Conservation (phyloP, 768 basidiomycete species). For the Pilatotrama ljubarskyi region DNA sequence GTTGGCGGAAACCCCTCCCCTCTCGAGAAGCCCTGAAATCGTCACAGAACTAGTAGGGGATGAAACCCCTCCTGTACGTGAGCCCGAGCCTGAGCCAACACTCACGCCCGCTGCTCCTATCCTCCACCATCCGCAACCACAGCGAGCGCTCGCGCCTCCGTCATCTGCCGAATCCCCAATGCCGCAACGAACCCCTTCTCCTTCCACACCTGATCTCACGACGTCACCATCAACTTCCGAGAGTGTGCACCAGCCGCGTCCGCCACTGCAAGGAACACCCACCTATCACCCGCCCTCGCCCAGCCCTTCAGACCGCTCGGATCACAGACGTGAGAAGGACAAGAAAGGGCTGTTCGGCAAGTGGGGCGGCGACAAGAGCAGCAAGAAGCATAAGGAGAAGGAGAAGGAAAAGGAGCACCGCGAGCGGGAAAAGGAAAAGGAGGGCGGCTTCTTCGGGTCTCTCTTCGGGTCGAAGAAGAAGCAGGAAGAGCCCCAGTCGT, state of each 20-base stretch:
- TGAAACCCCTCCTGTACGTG: neutral
- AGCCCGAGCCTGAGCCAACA: conserved; percentile 7
- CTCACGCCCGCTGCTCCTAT: conserved; percentile 8
- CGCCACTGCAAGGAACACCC: conserved; percentile 29
- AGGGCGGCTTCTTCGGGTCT: conserved; percentile 88
- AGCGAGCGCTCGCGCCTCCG: conserved; percentile 50
- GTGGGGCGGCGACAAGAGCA: conserved; percentile 66
- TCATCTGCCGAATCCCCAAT: conserved; percentile 38
- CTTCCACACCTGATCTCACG: conserved; percentile 29
- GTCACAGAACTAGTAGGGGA: neutral
- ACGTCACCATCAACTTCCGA: conserved; percentile 15
- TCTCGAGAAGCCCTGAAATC: conserved; percentile 23
- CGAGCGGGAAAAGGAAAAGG: conserved; percentile 62
- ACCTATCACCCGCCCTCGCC: conserved; percentile 35
- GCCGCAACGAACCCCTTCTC: conserved; percentile 57
- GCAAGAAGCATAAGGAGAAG: conserved; percentile 50
- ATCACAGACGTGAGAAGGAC: conserved; percentile 50
- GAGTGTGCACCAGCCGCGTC: conserved; percentile 26
- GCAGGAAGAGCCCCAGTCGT: conserved; percentile 62
- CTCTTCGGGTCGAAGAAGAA: conserved; percentile 89
- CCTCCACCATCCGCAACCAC: conserved; percentile 69
- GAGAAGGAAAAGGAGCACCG: conserved; percentile 46
- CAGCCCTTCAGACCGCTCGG: conserved; percentile 16
- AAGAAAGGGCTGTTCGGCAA: conserved; percentile 71
- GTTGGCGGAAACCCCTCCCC: conserved; percentile 14